Percentiles rank a stretch among this genome's conserved stretches.
Evolutionary conservation across 1,284 basidiomycete genomes (phyloP).

Genomic region (Gastroboletus turbinatus): DNA sequence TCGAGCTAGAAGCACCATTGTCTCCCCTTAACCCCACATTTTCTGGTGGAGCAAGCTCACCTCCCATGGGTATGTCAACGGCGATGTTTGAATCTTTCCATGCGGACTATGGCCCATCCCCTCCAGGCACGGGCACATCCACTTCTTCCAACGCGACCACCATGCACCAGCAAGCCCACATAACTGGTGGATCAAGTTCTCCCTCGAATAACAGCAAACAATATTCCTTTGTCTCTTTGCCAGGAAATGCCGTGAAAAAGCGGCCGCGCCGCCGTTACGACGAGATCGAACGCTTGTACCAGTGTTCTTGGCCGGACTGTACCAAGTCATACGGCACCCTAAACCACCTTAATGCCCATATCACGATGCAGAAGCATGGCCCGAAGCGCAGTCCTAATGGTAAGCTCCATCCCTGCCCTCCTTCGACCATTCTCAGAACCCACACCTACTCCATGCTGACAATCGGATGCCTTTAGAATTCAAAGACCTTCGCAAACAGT

Average conservation of each 20-base stretch:
- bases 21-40: conserved; percentile 52
- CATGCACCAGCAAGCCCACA: conserved; percentile 22
- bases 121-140: conserved; percentile 57
- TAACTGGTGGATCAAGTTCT: conserved; percentile 21
- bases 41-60: conserved; percentile 36
- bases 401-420: conserved; percentile 38
- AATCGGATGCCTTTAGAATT: conserved; percentile 65
- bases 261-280: conserved; percentile 82
- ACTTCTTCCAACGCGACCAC: conserved; percentile 41
- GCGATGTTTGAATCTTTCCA: conserved; percentile 44
- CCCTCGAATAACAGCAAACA: conserved; percentile 56
- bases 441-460: conserved; percentile 7
- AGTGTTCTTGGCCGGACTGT: conserved; percentile 82
- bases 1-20: conserved; percentile 44
- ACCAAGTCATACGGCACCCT: conserved; percentile 85
- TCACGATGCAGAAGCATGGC: conserved; percentile 92
- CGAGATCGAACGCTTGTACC: conserved; percentile 90
- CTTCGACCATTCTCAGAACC: background rate
- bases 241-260: conserved; percentile 79
- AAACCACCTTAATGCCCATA: conserved; percentile 91
- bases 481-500: conserved; percentile 94
- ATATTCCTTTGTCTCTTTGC: conserved; percentile 78
- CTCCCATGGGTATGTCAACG: conserved; percentile 36
- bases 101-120: conserved; percentile 53
- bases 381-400: conserved; percentile 79